Evolutionary conservation across 2,329 filamentous ascomycete genomes (phyloP).

Genomic region (Colletotrichum godetiae): DNA sequence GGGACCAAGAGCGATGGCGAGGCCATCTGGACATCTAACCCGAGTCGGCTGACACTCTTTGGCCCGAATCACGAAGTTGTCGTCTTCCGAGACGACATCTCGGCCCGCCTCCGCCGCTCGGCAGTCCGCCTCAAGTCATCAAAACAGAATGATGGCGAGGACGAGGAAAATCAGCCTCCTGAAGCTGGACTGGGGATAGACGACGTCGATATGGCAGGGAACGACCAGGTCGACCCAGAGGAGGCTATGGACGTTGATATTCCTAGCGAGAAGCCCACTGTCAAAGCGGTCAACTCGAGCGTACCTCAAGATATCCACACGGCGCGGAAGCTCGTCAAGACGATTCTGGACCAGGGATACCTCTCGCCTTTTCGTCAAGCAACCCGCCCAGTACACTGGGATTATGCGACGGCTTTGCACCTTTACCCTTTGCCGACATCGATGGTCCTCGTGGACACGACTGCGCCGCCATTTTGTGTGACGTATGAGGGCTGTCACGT

Average conservation of each 20-base stretch:
- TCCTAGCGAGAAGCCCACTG: conserved; percentile 31
- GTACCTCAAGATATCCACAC: conserved; percentile 64
- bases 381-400: conserved; percentile 88
- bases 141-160: conserved; percentile 44
- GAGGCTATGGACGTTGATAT: conserved; percentile 59
- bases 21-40: conserved; percentile 90
- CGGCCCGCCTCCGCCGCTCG: conserved; percentile 79
- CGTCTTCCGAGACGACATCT: conserved; percentile 88
- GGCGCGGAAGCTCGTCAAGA: conserved; percentile 87
- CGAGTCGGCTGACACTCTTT: conserved; percentile 84
- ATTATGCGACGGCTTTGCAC: conserved; percentile 79
- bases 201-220: conserved; percentile 48
- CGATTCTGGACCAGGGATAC: conserved; percentile 89
- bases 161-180: conserved; percentile 42
- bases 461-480: conserved; percentile 83
- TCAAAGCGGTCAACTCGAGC: conserved; percentile 21
- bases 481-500: conserved; percentile 97
- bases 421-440: conserved; percentile 91
- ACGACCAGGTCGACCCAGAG: conserved; percentile 36
- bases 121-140: conserved; percentile 75
- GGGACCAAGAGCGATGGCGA: conserved; percentile 66
- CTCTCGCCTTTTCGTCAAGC: conserved; percentile 88
- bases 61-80: conserved; percentile 89
- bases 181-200: conserved; percentile 27
- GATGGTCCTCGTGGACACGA: conserved; percentile 84